These are phyloP conservation scores for Coniophora puteana DNA, from an alignment of 1,284 basidiomycete genomes.

Conservation along the genomic window DNA sequence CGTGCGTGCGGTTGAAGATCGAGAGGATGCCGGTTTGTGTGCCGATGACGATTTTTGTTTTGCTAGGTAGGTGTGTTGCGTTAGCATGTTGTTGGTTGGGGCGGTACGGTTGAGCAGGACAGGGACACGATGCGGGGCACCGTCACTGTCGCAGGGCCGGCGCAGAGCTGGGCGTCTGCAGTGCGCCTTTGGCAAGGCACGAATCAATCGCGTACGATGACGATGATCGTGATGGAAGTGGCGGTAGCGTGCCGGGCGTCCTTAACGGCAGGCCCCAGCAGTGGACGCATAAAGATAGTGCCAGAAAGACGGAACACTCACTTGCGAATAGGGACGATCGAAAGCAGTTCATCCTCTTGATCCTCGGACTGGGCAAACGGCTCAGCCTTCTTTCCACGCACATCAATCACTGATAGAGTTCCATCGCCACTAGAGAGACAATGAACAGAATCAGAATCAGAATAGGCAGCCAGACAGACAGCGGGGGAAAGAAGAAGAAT, in stretches of 20 bases:
- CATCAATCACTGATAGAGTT: constrained; percentile 86
- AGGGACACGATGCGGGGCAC: too few species aligned
- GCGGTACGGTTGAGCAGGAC: too few species aligned
- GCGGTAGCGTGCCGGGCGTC: too few species aligned
- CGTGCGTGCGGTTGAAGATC: constrained; percentile 83
- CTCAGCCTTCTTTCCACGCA: constrained; percentile 70
- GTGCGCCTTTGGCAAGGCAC: constrained; percentile 3
- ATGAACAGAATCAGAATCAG: constrained; percentile 6
- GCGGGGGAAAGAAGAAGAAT: too few species aligned
- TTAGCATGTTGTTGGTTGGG: too few species aligned
- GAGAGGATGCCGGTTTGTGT: constrained; percentile 91
- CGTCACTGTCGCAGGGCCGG: too few species aligned
- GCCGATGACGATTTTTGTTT: constrained; percentile 81
- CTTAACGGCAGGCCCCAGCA: too few species aligned
- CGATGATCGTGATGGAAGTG: too few species aligned
- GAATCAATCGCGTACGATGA: background rate
- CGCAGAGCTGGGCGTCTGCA: too few species aligned
- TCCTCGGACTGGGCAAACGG: constrained; percentile 85
- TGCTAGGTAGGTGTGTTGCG: too few species aligned
- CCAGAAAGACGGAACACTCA: constrained; percentile 29
- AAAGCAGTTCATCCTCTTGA: constrained; percentile 93
- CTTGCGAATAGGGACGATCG: constrained; percentile 81
- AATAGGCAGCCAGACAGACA: too few species aligned
- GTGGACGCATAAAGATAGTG: too few species aligned
- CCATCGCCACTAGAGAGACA: constrained; percentile 74